Percentiles rank a stretch among this genome's conserved stretches.
Conservation (phyloP, 2,329 filamentous ascomycete genomes). For the Aspergillus eucalypticola region DNA sequence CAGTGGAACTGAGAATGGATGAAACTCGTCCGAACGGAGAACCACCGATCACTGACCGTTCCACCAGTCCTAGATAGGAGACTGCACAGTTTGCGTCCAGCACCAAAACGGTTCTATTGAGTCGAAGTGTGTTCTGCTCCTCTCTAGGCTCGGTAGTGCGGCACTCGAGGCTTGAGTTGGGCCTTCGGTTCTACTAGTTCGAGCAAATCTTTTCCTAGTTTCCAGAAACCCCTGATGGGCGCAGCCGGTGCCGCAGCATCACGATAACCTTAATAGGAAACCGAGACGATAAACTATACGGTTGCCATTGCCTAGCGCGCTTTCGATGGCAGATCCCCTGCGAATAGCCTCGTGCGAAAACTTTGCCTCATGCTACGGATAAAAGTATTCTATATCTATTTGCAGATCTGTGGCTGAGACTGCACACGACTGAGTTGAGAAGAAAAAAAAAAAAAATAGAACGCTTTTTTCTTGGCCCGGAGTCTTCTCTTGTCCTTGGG, state of each 20-base stretch:
- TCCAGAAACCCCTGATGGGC: constrained; percentile 1
- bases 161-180: not conserved
- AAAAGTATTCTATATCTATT: not conserved
- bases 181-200: not conserved
- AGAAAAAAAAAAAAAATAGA: not conserved
- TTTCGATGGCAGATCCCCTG: not conserved
- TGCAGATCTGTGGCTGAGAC: not conserved
- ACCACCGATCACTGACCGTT: not conserved
- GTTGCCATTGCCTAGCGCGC: not conserved
- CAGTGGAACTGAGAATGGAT: not conserved
- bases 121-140: not conserved
- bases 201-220: not conserved
- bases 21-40: not conserved
- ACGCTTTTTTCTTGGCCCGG: not conserved
- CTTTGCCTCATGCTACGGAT: not conserved
- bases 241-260: constrained; percentile 1
- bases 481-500: not conserved
- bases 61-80: not conserved
- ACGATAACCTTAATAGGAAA: constrained; percentile 9
- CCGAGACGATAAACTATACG: constrained; percentile 5
- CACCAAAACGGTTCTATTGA: not conserved
- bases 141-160: not conserved
- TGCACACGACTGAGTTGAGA: not conserved
- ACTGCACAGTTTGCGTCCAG: not conserved
- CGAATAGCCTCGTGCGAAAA: not conserved